These are phyloP conservation scores for Protomyces pachydermus DNA, from an alignment of 1,139 yeast genomes.

Conservation along the genomic window DNA sequence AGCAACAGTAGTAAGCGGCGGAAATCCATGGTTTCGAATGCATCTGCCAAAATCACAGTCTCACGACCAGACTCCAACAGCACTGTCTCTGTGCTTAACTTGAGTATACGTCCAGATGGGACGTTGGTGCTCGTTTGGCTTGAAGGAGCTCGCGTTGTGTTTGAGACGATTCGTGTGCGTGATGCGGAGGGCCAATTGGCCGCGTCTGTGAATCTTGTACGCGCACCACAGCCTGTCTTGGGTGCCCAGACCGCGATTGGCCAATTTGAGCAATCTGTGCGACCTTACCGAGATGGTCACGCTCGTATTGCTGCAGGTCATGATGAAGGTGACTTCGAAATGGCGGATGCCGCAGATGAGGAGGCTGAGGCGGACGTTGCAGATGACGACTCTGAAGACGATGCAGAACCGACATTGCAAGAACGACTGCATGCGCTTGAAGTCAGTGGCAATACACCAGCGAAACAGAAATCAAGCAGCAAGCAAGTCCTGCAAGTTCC, in stretches of 20 bases:
- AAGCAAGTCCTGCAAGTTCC: conserved; percentile 17
- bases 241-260: conserved; percentile 61
- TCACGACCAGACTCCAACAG: conserved; percentile 46
- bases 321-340: conserved; percentile 42
- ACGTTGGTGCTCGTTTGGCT: conserved; percentile 60
- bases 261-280: conserved; percentile 29
- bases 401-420: conserved; percentile 41
- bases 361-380: conserved; percentile 41
- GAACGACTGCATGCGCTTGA: conserved; percentile 44
- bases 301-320: conserved; percentile 47
- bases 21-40: conserved; percentile 45
- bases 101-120: conserved; percentile 43
- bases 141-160: conserved; percentile 50
- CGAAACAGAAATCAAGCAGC: conserved; percentile 27
- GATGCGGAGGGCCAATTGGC: conserved; percentile 43
- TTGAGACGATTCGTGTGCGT: conserved; percentile 52
- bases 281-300: conserved; percentile 59
- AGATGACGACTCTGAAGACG: conserved; percentile 36
- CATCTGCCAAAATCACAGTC: conserved; percentile 45
- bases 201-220: conserved; percentile 10
- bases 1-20: conserved; percentile 16
- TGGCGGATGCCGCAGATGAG: conserved; percentile 47
- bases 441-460: conserved; percentile 36
- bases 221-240: conserved; percentile 46
- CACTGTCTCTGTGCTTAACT: conserved; percentile 45